phyloP scores from a whole-genome alignment of 108 stramenopile genomes.

The Conticribra weissflogii region DNA sequence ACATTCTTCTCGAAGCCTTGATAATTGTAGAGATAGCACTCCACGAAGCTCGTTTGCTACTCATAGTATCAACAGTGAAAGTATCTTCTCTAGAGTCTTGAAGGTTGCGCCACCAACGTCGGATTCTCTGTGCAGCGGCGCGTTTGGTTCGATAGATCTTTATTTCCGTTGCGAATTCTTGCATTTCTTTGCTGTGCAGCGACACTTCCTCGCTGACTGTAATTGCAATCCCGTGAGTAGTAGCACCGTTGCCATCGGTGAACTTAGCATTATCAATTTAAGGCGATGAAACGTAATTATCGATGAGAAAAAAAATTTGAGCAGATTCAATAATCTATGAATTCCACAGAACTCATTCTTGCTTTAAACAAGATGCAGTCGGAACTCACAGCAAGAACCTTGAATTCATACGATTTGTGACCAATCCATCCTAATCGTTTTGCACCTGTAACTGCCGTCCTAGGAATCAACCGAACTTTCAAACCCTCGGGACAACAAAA shows the following conservation, averaged over 20 bases:
- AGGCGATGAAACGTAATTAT: too few relatives aligned
- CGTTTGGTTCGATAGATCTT: neutral
- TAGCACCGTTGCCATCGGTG: constrained; percentile 19
- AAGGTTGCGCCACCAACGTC: neutral
- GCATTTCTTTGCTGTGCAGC: neutral
- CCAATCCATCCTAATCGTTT: neutral
- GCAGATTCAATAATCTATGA: neutral
- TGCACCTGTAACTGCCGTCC: neutral
- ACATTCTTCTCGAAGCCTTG: too few relatives aligned
- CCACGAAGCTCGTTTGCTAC: too few relatives aligned
- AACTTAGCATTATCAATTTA: constrained; percentile 4
- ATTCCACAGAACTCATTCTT: neutral
- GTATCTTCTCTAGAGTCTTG: neutral
- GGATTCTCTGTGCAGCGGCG: constrained; percentile 3
- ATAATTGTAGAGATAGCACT: too few relatives aligned
- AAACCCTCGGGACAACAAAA: constrained; percentile 22
- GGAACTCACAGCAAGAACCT: constrained; percentile 20
- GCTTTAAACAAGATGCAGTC: neutral
- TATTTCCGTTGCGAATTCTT: neutral
- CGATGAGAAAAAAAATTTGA: too few relatives aligned
- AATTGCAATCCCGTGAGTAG: constrained; percentile 26
- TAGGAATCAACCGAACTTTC: constrained; percentile 21
- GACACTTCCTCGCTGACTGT: constrained; percentile 22
- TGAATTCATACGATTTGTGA: neutral
- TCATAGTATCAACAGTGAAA: too few relatives aligned